Base-by-base conservation (phyloP, 345 rosid genomes). In the Balakata baccata region DNA sequence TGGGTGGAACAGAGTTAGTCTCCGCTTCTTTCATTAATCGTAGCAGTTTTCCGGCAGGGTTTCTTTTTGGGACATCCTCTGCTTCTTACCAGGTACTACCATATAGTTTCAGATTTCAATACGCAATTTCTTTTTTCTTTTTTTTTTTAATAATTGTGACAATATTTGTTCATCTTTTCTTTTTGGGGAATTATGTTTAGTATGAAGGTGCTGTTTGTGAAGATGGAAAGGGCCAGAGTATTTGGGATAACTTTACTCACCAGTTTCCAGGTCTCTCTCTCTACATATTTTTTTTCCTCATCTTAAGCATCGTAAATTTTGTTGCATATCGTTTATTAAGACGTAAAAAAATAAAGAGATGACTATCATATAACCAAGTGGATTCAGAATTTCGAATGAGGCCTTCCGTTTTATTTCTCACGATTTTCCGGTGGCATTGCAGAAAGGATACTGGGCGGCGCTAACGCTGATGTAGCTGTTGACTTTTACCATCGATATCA, bases 401-500 rank as follows among this genome's bases (percentile, higher is more conserved):
- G 1, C 34, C 34, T 29, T 29, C 34, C 34, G 34, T 29, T 29
- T 29, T 1, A 29, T 29, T 29, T 29, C 34, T 29, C 34, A 29
- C 34, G 34, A 29, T 29, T 29, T 29, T 29, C 1, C 34, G 34
- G 22, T 23, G n/a, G 4, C 45, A 14, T 52, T 50, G 34, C 61
- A 68, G 61, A 38, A 37, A 53, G 57, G 22, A 68, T 68, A 1
- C 9, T 3, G 0, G 72, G 57, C 16, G 43, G 41, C 3, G 41
- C 60, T n/a, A 68, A 51, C 53, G 72, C 25, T 14, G 57, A 52
- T 68, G 46, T 52, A 16, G 62, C 72, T 52, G 47, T 47, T 17
- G 72, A 68, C 29, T 68, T 68, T 39, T 68, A 68, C 7, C 43
- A 51, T 68, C 61, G 56, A 0, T 68, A 51, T 39, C 39, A 52